Evolutionary conservation across 73 alveolate genomes (phyloP), one percentile per base, ranked within the genome.

Genomic region (Paramecium caudatum): DNA sequence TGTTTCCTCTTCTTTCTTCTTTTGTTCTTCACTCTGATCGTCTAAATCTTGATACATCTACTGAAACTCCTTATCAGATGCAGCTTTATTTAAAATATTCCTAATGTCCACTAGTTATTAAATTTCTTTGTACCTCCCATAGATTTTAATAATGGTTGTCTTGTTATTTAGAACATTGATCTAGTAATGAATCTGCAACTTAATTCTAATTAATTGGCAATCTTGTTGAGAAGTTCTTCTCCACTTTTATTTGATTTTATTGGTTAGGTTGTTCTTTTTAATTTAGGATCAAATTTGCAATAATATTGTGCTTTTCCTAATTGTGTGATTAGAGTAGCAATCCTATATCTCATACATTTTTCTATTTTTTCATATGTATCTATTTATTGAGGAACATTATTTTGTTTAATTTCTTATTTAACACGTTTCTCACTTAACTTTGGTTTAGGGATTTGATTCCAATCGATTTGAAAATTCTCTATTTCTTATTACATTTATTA

Each of bases 1-100:
- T 15, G 49, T 36, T 61, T 70, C 47, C 65, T 62, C 82, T 30
- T 55, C 84, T 70, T 86, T 74, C 19, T 39, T 27, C 8, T 47
- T 74, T 16, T 37, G 5, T 10, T 74, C 88, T 25, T 86, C 93
- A 21, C 65, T 78, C 9, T 86, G 37, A 23, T 86, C 93, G 43
- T 86, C 93, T 86, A 86, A 86, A 86, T 86, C 93, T 23, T 62
- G 68, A 86, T 86, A 86, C 30, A 30, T 47, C 12, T 62, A 21
- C 46, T 86, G 69, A 74, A 74, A 41, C 34, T 78, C 88, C 34
- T 62, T 19, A 78, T 47, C 93, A 25, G 61, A 8, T 46, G 36
- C 43, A 13, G 85, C 69, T 83, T 83, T 23, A 55, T 50, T 32
- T 39, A 83, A 25, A 16, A 83, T 83, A 27, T 39, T 23, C 39